Base-by-base conservation (phyloP, 1,284 basidiomycete species). In the Heimioporus retisporus region DNA sequence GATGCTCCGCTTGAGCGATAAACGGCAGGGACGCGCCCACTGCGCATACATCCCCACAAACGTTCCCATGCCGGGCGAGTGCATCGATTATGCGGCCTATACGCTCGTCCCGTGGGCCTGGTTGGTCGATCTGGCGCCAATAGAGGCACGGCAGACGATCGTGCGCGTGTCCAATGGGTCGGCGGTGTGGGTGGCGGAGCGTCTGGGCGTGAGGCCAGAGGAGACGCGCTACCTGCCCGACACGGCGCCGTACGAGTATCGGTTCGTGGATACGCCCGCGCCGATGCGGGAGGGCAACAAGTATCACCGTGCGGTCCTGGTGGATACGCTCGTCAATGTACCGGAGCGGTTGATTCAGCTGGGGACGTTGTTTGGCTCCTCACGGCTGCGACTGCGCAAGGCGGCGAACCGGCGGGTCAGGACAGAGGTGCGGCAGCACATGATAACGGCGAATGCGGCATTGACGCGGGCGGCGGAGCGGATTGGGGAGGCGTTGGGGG, bases 281-380 rank as follows among this genome's bases (percentile, higher is more conserved):
- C 57, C 80, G 1, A 74, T 74, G 2, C 72, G 77, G 28, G 43
- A 64, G 21, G 71, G 67, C 1, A 57, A 63, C 48, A 86, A 84
- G 66, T 93, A 86, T 76, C 66, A 69, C 14, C 77, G 84, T 56
- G 73, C 79, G 35, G 72, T 91, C 1, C 3, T 31, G 6, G 73
- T 77, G 16, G 72, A 71, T 4, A 44, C 13, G 21, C 73, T 77
- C 40, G 65, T 63, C 0, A 58, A 25, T 0, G 60, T 54, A 2
- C 54, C 73, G 0, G 80, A 86, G 61, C 84, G 82, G 1, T 82
- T 92, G 28, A 72, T 93, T 23, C 86, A 89, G 67, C 73, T 93
- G 16, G 92, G 92, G 11, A 88, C 90, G 0, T 83, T 93, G 5
- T 92, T 93, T 77, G 91, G 90, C 6, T 88, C 90, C 3, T 88